Conservation (phyloP, 352 stramenopile species). For the Pythium aquatile region DNA sequence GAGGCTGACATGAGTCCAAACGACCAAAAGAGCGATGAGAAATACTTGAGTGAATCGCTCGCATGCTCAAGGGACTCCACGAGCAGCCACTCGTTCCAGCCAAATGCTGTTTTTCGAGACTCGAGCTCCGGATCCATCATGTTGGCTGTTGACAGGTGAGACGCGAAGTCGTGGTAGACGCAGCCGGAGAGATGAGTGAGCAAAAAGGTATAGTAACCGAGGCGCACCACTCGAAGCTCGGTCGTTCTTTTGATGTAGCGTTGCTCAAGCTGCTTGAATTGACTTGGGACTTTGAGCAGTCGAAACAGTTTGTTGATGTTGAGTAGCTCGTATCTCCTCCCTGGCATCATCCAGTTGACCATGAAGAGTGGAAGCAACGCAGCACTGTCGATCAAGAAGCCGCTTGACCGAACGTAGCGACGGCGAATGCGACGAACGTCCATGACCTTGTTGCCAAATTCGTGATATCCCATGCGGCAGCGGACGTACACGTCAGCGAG, state of each 20-base stretch:
- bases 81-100: constrained; percentile 43
- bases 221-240: constrained; percentile 47
- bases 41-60: constrained; percentile 28
- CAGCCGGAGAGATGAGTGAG: constrained; percentile 44
- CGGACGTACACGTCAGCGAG: constrained; percentile 40
- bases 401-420: constrained; percentile 35
- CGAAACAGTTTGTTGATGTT: constrained; percentile 60
- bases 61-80: constrained; percentile 27
- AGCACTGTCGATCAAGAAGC: constrained; percentile 40
- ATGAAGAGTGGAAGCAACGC: constrained; percentile 42
- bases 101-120: constrained; percentile 31
- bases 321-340: constrained; percentile 37
- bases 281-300: constrained; percentile 44
- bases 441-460: constrained; percentile 61
- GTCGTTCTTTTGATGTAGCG: constrained; percentile 43
- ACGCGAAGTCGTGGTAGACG: constrained; percentile 52
- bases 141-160: constrained; percentile 36
- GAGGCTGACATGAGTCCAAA: constrained; percentile 48
- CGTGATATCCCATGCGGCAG: constrained; percentile 37
- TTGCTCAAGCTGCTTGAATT: constrained; percentile 43
- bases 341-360: constrained; percentile 33
- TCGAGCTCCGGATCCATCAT: constrained; percentile 21
- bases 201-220: constrained; percentile 53
- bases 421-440: constrained; percentile 35
- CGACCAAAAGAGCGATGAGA: constrained; percentile 36